These are phyloP conservation scores for Puccinia triticina DNA, from an alignment of 1,284 basidiomycete species.

Conservation along the genomic window DNA sequence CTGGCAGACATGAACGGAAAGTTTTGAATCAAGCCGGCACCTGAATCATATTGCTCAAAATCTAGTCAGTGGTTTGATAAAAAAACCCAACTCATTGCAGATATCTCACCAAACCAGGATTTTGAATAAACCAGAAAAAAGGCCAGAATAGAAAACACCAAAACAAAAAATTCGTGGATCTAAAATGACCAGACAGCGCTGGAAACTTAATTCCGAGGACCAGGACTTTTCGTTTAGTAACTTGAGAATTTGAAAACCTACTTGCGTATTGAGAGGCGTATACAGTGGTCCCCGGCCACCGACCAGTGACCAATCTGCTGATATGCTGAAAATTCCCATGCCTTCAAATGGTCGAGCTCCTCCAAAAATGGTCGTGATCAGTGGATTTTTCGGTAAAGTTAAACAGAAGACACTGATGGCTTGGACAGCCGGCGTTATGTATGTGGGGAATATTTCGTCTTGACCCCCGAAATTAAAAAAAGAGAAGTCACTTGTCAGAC, in stretches of 20 bases:
- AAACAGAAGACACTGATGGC: slow-evolving; percentile 48
- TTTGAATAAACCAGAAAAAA: slow-evolving; percentile 24
- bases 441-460: slow-evolving; percentile 36
- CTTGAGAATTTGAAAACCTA: slow-evolving; percentile 23
- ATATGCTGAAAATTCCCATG: slow-evolving; percentile 34
- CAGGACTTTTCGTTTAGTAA: no score
- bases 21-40: slow-evolving; percentile 30
- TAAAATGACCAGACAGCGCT: not conserved
- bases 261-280: slow-evolving; percentile 29
- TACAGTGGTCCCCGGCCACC: slow-evolving; percentile 25
- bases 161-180: slow-evolving; percentile 21
- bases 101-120: slow-evolving; percentile 46
- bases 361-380: slow-evolving; percentile 32
- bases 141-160: slow-evolving; percentile 27
- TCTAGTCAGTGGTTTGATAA: not conserved
- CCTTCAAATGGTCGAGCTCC: slow-evolving; percentile 42
- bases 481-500: not conserved
- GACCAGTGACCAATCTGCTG: slow-evolving; percentile 36
- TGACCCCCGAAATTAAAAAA: not conserved
- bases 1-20: slow-evolving; percentile 41
- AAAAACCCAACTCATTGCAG: no score
- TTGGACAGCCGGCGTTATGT: slow-evolving; percentile 39
- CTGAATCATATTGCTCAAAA: not conserved
- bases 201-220: not conserved
- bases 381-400: slow-evolving; percentile 17